Evolutionary conservation across 2,329 filamentous ascomycete species (phyloP).

Genomic region (Aureobasidium sp.): DNA sequence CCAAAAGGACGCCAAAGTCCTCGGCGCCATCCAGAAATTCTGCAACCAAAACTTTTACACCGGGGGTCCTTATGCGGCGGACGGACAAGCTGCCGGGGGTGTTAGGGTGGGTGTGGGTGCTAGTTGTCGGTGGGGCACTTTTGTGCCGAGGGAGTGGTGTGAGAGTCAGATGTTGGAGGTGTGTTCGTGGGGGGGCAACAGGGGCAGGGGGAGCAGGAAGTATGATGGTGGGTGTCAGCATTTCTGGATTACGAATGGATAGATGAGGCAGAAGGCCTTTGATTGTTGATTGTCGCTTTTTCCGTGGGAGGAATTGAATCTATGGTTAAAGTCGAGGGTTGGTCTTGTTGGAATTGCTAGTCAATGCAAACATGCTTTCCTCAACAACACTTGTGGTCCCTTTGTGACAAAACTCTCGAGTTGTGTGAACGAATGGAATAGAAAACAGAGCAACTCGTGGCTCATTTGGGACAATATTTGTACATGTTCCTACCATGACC

Average conservation of each 20-base stretch:
- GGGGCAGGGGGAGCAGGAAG: neutral
- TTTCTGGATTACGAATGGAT: neutral
- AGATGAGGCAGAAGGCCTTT: neutral
- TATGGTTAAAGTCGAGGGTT: neutral
- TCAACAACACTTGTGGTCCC: neutral
- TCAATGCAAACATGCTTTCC: neutral
- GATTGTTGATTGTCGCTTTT: neutral
- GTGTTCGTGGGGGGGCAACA: neutral
- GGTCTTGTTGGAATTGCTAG: neutral
- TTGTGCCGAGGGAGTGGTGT: neutral
- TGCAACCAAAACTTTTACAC: neutral
- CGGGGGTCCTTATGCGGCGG: neutral
- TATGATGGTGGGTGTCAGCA: neutral
- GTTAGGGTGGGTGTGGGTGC: neutral
- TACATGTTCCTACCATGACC: neutral
- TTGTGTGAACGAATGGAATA: neutral
- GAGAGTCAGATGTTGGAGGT: constrained; percentile 1
- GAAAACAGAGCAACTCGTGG: neutral
- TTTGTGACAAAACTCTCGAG: neutral
- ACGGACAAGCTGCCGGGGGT: neutral
- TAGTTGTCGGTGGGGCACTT: neutral
- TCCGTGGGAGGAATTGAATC: neutral
- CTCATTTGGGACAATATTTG: neutral
- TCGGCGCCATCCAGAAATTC: neutral
- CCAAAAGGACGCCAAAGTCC: neutral